Conservation (phyloP, 1,284 basidiomycete species). For the Apiotrichum akiyoshidainum region DNA sequence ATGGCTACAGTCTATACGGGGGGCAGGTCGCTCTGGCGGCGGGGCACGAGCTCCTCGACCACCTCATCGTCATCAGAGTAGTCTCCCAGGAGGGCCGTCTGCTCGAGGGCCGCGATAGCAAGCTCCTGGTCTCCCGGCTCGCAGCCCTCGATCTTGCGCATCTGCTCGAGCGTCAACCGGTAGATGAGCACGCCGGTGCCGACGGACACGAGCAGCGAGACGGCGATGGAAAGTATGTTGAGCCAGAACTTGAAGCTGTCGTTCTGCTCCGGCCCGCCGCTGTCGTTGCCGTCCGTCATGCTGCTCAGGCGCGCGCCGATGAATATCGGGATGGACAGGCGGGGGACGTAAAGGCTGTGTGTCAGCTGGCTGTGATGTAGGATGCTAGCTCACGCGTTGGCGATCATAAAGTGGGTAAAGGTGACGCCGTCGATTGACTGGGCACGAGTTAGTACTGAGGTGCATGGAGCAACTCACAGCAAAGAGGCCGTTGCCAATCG, state of each 20-base stretch:
- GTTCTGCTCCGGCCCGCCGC: constrained; percentile 7
- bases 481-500: constrained; percentile 48
- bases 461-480: constrained; percentile 33
- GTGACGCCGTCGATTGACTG: constrained; percentile 48
- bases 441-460: constrained; percentile 4
- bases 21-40: neutral
- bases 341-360: constrained; percentile 36
- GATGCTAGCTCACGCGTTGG: constrained; percentile 44
- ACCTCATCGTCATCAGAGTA: constrained; percentile 25
- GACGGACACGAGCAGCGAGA: constrained; percentile 35
- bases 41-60: constrained; percentile 22
- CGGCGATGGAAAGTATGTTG: constrained; percentile 42
- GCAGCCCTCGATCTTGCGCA: constrained; percentile 31
- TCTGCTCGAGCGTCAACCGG: constrained; percentile 45
- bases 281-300: constrained; percentile 30
- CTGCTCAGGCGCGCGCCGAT: constrained; percentile 48
- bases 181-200: constrained; percentile 47
- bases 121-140: constrained; percentile 29
- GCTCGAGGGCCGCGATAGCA: constrained; percentile 35
- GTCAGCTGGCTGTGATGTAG: no score
- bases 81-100: constrained; percentile 36
- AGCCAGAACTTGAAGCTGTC: constrained; percentile 47
- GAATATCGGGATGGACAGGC: constrained; percentile 47
- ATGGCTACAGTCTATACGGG: neutral
- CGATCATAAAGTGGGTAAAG: constrained; percentile 47